phyloP scores from a whole-genome alignment of 495 filamentous ascomycete genomes.

The Cercophora scortea region DNA sequence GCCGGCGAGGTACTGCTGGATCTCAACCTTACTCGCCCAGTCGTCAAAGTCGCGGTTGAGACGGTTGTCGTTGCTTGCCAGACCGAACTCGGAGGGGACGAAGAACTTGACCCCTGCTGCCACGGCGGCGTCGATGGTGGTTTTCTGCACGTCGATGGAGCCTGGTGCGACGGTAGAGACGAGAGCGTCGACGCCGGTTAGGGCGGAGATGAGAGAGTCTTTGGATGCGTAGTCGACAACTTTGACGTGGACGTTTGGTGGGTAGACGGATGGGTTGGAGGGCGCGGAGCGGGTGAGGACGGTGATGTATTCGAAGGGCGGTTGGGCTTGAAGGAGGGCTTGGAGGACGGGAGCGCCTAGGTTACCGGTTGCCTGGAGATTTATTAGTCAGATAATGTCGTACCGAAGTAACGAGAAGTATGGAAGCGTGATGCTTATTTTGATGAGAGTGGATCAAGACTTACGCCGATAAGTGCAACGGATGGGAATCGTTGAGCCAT shows the following conservation, averaged over 20 bases:
- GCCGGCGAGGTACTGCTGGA: conserved; percentile 29
- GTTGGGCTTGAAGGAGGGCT: conserved; percentile 31
- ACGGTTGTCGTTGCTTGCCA: conserved; percentile 19
- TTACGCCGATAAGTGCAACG: neutral
- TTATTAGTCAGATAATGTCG: neutral
- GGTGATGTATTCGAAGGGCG: conserved; percentile 45
- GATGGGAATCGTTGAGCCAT: neutral
- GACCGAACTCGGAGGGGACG: conserved; percentile 52
- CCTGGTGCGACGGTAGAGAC: conserved; percentile 36
- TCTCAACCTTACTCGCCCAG: conserved; percentile 34
- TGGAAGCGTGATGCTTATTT: too few relatives aligned
- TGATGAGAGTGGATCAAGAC: neutral
- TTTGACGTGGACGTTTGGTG: conserved; percentile 30
- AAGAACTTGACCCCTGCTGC: conserved; percentile 35
- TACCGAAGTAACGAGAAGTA: neutral
- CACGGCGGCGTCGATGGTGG: conserved; percentile 50
- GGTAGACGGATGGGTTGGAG: conserved; percentile 24
- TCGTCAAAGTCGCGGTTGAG: conserved; percentile 23
- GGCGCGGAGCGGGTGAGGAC: conserved; percentile 37
- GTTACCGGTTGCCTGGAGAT: neutral
- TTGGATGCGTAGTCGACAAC: conserved; percentile 46
- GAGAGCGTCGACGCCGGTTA: conserved; percentile 46
- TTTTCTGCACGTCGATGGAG: conserved; percentile 30
- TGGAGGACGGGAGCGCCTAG: conserved; percentile 46
- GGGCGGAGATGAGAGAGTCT: conserved; percentile 38